Base-by-base conservation (phyloP, 176 grass and related monocot genomes). In the Elymus sibiricus region DNA sequence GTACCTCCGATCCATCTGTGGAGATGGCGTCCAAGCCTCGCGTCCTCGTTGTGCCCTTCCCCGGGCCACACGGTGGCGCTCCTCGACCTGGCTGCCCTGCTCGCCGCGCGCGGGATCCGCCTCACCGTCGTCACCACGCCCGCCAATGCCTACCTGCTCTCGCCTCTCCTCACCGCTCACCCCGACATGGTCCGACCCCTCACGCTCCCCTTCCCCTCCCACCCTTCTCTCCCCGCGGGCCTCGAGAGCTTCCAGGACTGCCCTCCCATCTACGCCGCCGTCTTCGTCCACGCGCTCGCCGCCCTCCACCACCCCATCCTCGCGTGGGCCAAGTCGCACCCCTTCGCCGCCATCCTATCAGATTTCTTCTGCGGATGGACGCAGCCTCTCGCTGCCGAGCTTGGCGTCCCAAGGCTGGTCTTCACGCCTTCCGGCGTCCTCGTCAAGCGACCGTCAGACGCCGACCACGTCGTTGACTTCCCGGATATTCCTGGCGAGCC, bases 301-400 rank as follows among this genome's bases (percentile, higher is more conserved):
- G 67, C 58, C 16, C 87, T 92, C 68, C 73, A 83, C 27, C 40
- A 39, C 1, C 91, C 82, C 21, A 21, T 95, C 51, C 51, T 40
- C 13, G 32, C 40, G 1, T 80, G 85, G 76, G 11, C 63, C 21
- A 37, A 11, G 9, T 79, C 69, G 62, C 60, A 79, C 47, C 88
- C 86, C 17, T 53, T 90, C 31, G 77, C 72, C 14, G 79, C 81
- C 70, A 69, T 95, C 61, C 11, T 95, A 51, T 92, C 90, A 10
- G 88, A 95, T 42, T 84, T 86, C 15, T 92, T 95, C 78, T 69
- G 84, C 27, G 88, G 93, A 11, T 95, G 93, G 93, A 88, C 85
- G 64, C 90, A 92, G 16, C 84, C 82, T 14, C 77, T 92, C 15
- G 82, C 90, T 1, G 82, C 28, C 9, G 73, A 92, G 38, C 56